A percentile compares a stretch with the other conserved stretches of the same genome.
These are phyloP conservation scores for Podospora conica DNA, from an alignment of 495 filamentous ascomycete genomes.

Conservation along the genomic window DNA sequence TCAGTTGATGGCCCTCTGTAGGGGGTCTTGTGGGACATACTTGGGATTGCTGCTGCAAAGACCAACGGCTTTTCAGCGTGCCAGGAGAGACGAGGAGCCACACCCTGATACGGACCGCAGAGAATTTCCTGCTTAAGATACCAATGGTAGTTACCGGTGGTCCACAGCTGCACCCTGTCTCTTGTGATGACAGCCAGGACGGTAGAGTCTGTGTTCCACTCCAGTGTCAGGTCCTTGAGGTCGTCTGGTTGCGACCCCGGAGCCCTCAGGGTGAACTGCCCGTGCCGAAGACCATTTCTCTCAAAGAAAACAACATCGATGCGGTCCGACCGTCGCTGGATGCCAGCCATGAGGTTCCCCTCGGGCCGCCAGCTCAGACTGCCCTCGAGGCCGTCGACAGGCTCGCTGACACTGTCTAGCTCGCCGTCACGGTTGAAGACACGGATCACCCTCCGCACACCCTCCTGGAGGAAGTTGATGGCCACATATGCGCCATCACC, in stretches of 20 bases:
- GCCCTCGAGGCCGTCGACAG: constrained; percentile 81
- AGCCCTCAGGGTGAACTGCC: constrained; percentile 73
- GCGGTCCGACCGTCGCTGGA: constrained; percentile 62
- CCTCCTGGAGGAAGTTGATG: constrained; percentile 66
- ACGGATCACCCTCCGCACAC: constrained; percentile 66
- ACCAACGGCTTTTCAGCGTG: constrained; percentile 76
- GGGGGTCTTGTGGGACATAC: constrained; percentile 24
- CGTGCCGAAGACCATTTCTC: constrained; percentile 89
- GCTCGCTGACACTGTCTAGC: constrained; percentile 87
- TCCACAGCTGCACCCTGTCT: constrained; percentile 87
- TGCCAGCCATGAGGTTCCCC: constrained; percentile 81
- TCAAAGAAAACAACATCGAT: constrained; percentile 95
- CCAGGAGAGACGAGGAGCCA: constrained; percentile 48
- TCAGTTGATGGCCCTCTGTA: constrained; percentile 16
- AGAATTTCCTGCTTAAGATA: constrained; percentile 92
- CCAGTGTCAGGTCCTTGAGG: constrained; percentile 55
- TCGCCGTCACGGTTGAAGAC: constrained; percentile 86
- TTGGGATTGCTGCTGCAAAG: constrained; percentile 45
- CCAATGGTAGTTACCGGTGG: constrained; percentile 94
- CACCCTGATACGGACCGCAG: constrained; percentile 22
- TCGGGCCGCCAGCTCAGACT: constrained; percentile 85
- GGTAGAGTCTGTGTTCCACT: constrained; percentile 88
- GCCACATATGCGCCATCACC: constrained; percentile 92
- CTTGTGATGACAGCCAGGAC: constrained; percentile 74
- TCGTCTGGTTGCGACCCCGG: constrained; percentile 49